Base-by-base conservation (phyloP, 768 basidiomycete genomes). In the Pleurotus sapidus region DNA sequence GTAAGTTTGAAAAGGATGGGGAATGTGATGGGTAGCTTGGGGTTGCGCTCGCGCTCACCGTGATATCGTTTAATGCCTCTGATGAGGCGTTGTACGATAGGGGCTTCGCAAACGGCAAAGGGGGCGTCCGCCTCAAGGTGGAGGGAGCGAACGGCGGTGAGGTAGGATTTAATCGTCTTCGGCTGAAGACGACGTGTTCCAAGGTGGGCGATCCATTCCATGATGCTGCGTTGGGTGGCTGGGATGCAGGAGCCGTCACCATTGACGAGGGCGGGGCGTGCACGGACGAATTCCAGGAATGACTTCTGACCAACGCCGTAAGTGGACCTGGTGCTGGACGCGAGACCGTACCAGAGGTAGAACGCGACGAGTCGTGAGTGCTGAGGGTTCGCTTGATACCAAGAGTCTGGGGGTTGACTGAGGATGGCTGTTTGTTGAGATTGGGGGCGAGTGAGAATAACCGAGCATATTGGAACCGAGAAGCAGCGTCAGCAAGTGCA, bases 41-140 rank as follows among this genome's bases (percentile, higher is more conserved):
- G 70, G 8, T 64, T 65, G 3, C 63, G 65, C 3, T 58, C 61
- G 3, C 50, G 30, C 17, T 69, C 64, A 2, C 73, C 70, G 51
- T 67, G 61, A 37, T 64, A 65, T 3, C 60, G 62, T 58, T 73
- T 73, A 58, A 72, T 72, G 6, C 73, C 72, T 0, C 70, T 59
- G 46, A 74, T 60, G 34, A 74, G 56, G 0, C 67, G 61, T 25
- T 66, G 65, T 11, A 72, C 54, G 1, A 63, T 62, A 1, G 64
- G 63, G n/a, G 71, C 70, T 30, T 70, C 58, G 68, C 60, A n/a
- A 72, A 64, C 25, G 30, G 30, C 30, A 34, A 34, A 34, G 30
- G 30, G 30, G 30, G 30, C 9, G 30, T 65, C 70, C 4, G 60
- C 53, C 25, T 75, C 67, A 42, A 69, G 46, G 46, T 75, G 73